A percentile compares a stretch with the other conserved stretches of the same genome.
These are phyloP conservation scores for Chaetomium fimeti DNA, from an alignment of 495 filamentous ascomycete species.

Conservation along the genomic window DNA sequence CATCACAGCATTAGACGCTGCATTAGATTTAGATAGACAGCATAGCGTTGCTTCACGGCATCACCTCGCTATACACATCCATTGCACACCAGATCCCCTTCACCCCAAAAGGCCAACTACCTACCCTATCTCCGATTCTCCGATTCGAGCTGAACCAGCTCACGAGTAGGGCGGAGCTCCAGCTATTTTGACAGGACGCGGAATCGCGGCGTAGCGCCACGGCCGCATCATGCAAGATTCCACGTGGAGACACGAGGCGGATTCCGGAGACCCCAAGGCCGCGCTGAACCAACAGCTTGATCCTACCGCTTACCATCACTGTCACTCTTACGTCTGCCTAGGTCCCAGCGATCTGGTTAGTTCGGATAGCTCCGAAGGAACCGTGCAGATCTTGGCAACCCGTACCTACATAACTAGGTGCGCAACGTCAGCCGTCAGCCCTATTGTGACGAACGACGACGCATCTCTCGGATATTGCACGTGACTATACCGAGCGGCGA, in stretches of 20 bases:
- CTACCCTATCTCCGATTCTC: background rate
- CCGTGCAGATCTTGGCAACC: too few relatives aligned
- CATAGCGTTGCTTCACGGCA: constrained; percentile 7
- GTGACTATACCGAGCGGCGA: too few relatives aligned
- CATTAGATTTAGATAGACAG: background rate
- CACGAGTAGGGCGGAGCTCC: background rate
- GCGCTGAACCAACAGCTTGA: background rate
- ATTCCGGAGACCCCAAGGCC: background rate
- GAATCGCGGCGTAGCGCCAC: background rate
- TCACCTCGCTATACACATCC: background rate
- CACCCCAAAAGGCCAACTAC: background rate
- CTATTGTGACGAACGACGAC: too few relatives aligned
- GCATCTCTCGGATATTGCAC: too few relatives aligned
- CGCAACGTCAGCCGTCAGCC: too few relatives aligned
- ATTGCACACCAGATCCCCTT: background rate
- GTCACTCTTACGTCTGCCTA: background rate
- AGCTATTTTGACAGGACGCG: background rate
- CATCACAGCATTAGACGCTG: background rate
- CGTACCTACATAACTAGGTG: too few relatives aligned
- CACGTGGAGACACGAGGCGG: constrained; percentile 2
- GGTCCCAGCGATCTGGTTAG: background rate
- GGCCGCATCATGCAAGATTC: background rate
- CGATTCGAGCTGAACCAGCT: background rate
- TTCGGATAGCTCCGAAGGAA: background rate
- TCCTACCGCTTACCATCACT: background rate